Base-by-base conservation (phyloP, 257 asterid species). In the Solanum gandarillasii region DNA sequence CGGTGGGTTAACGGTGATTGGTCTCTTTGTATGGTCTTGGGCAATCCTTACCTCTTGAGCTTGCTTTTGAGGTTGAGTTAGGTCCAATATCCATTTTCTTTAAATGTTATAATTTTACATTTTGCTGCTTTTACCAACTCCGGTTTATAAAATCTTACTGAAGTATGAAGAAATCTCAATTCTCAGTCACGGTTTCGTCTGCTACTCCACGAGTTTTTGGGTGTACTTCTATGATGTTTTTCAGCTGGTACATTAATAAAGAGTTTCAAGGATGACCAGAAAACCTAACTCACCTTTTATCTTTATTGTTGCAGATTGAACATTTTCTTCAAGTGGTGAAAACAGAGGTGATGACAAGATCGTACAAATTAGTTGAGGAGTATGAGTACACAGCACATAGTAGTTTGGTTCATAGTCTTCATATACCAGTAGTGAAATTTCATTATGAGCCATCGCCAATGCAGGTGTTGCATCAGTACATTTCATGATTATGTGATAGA, bases 271-370 rank as follows among this genome's bases (percentile, higher is more conserved):
- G 72, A 34, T 25, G 36, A 12, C 14, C 31, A 32, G 23, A 29
- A 34, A 78, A 41, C 70, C 71, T 41, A 46, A 1, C 60, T 71
- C 32, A 71, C 83, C 46, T 86, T 72, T 23, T 32, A 29, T 32
- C 20, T 72, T 81, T 25, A 38, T 88, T 93, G 93, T 88, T 93
- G 93, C 98, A 97, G 99, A 89, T 97, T 83, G 99, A 97, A 91
- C 99, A 97, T 91, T 97, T 93, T 92, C 93, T 97, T 88, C 99
- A 97, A 92, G 96, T 94, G 36, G 99, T 95, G 89, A 97, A 97
- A 90, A 94, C 95, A 67, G 99, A 97, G 92, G 99, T 94, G 94
- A 92, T 92, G 96, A 94, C 98, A 62, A 90, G 94, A 90, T 93
- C 98, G 68, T 91, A 94, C 89, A 96, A 94, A 92, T 87, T 95